These are phyloP conservation scores for Colletotrichum sp. DNA, from an alignment of 2,329 filamentous ascomycete species.

Conservation along the genomic window DNA sequence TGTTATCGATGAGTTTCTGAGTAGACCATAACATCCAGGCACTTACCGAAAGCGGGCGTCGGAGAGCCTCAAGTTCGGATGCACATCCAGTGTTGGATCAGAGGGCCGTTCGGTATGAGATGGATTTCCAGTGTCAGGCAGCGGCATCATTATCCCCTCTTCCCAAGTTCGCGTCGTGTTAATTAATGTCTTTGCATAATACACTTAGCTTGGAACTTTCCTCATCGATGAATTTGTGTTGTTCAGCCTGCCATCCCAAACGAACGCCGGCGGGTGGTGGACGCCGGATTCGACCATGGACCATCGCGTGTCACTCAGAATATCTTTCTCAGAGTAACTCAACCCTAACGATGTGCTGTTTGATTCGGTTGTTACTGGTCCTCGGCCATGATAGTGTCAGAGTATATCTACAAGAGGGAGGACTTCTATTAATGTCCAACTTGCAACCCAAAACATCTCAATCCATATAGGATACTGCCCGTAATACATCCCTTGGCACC, in stretches of 20 bases:
- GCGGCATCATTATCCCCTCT: neutral
- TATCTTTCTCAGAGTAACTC: neutral
- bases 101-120: neutral
- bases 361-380: neutral
- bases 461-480: neutral
- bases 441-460: neutral
- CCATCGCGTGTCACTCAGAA: neutral
- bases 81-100: neutral
- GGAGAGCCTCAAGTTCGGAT: neutral
- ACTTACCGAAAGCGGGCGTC: neutral
- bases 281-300: neutral
- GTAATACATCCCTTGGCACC: neutral
- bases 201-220: fast-evolving
- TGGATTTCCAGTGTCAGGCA: no score
- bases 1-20: fast-evolving
- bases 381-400: neutral
- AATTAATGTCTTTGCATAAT: no score
- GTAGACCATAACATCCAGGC: neutral
- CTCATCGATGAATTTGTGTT: neutral
- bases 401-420: neutral
- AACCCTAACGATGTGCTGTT: no score
- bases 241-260: neutral
- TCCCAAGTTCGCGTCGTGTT: no score
- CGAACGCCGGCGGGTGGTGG: neutral
- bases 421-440: fast-evolving